phyloP scores from a whole-genome alignment of 2,329 filamentous ascomycete species.

The Arachnomyces sp. region DNA sequence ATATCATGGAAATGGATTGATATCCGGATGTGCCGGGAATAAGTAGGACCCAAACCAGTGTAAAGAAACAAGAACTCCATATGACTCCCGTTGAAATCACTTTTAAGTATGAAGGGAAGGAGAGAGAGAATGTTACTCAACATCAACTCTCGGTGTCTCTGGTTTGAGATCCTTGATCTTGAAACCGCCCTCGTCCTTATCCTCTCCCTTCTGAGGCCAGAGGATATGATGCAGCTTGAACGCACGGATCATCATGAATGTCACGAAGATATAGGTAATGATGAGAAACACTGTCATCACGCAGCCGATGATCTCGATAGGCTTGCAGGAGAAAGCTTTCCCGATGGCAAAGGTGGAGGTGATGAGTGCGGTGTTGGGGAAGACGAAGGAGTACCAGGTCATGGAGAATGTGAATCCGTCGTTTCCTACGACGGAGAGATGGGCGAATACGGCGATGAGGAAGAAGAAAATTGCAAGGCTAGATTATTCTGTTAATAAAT shows the following conservation, averaged over 20 bases:
- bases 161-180: conserved; percentile 27
- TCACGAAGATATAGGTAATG: conserved; percentile 61
- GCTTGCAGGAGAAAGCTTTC: conserved; percentile 50
- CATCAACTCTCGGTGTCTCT: conserved; percentile 2
- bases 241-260: conserved; percentile 63
- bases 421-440: conserved; percentile 58
- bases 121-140: too few relatives aligned
- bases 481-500: conserved; percentile 7
- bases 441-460: conserved; percentile 66
- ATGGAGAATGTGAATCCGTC: conserved; percentile 67
- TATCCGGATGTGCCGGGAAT: too few relatives aligned
- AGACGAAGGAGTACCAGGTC: conserved; percentile 80
- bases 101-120: too few relatives aligned
- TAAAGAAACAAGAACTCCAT: too few relatives aligned
- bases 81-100: too few relatives aligned
- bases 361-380: conserved; percentile 68
- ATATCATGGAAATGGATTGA: too few relatives aligned
- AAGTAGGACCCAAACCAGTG: too few relatives aligned
- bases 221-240: conserved; percentile 60
- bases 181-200: conserved; percentile 56
- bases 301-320: conserved; percentile 60
- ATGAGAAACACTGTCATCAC: conserved; percentile 60
- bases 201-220: conserved; percentile 66
- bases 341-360: conserved; percentile 68
- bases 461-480: conserved; percentile 78